Base-by-base conservation (phyloP, 2,329 filamentous ascomycete species). In the Ophiostoma angusticollis region DNA sequence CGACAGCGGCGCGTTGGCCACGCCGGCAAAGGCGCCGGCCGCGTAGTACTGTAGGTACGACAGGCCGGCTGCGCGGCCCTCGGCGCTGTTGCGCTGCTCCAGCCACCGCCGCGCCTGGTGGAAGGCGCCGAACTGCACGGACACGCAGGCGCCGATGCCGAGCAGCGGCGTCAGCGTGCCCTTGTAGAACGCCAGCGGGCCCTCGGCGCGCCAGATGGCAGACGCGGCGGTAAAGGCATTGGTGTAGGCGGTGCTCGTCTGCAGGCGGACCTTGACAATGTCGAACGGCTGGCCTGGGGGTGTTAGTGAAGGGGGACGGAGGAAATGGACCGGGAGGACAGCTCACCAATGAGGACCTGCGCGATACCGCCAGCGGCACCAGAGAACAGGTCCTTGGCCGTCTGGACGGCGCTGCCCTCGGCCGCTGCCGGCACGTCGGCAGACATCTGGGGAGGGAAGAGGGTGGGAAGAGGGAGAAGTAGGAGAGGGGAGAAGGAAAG, bases 101-200 rank as follows among this genome's bases (percentile, higher is more conserved):
- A 98, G 78, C 53, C 74, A 80, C 43, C 91, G 84, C 44, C 84
- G 83, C 8, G 89, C 87, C 55, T 82, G 80, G 68, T 95, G 86
- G 70, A 96, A 98, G 52, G 83, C 91, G 47, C 87, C 91, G 60
- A 98, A 98, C 67, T 98, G 91, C 52, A 98, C 81, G n/a, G 86
- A 95, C 32, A 91, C 87, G 59, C 91, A 98, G 50, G 91, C 91
- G 50, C 91, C 91, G 55, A 98, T 96, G 49, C 91, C 91, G 41
- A 98, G 74, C 40, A 98, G 70, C 0, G 91, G 91, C 5, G 91
- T 96, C 41, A 98, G 69, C 0, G 91, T 96, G 53, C 91, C 91
- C 64, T 98, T 98, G 75, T 98, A 98, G 68, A 98, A 98, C 41
- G 91, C 91, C 11, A 83, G 64, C 3, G 86, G 70, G 2, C 91